Evolutionary conservation across 257 asterid species (phyloP), one percentile per base, ranked within the genome.

Genomic region (Salvia splendens): DNA sequence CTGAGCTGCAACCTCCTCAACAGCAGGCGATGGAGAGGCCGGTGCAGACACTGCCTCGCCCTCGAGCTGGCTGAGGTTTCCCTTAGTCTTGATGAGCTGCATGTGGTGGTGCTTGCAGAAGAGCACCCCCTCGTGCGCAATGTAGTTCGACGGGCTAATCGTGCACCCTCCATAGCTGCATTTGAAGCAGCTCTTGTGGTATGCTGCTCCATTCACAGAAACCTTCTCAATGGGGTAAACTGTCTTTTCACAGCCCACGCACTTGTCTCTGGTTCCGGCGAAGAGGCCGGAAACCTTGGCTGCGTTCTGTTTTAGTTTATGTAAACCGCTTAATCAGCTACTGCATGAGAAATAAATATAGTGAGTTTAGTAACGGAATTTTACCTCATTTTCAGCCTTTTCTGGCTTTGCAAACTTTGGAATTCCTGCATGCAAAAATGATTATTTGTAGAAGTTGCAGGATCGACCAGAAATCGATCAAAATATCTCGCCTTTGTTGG

Each of bases 161-260:
- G 88, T 81, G 10, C 97, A 89, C 0, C 97, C 97, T 62, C 95
- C 97, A 32, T 77, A 73, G 68, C 74, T 79, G 75, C 97, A 89
- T 66, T 80, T 87, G 88, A 89, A 87, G 83, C 97, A 89, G 62
- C 80, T 69, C 81, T 65, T 84, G 79, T 89, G 95, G 80, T 89
- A 89, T 20, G 92, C 69, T 5, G 80, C 60, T 40, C 84, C 86
- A 32, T 89, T 84, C 69, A 89, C 95, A 0, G 79, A 53, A 0
- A 89, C 89, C 94, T 87, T 89, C 61, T 89, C 97, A 54, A 75
- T 75, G 8, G 94, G 97, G 65, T 87, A 89, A 15, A 86, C 95
- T 1, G 92, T 89, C 70, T 73, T 85, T 49, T 20, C 67, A 47
- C 97, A 87, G 2, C 85, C 91, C 5, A 77, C 84, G 28, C 96